Conservation (phyloP, 2,329 filamentous ascomycete genomes). For the Neofusicoccum sp. region DNA sequence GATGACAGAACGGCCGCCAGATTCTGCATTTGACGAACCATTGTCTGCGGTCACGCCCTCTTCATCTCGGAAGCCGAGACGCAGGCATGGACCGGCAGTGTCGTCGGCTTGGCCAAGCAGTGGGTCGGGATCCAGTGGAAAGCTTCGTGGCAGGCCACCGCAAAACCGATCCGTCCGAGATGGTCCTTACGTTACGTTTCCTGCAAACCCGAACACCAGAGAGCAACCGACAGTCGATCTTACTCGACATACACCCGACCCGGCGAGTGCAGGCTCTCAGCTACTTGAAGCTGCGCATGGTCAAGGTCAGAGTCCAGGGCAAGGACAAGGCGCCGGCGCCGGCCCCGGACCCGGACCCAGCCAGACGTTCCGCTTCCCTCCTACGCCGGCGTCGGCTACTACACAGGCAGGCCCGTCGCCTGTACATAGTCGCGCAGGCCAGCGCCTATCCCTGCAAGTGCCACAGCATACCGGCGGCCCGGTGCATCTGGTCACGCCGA, state of each 20-base stretch:
- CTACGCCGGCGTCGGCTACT: conserved; percentile 39
- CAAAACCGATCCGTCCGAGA: conserved; percentile 66
- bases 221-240: conserved; percentile 48
- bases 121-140: conserved; percentile 62
- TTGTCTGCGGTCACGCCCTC: conserved; percentile 72
- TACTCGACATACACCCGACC: conserved; percentile 39
- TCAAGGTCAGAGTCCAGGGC: conserved; percentile 16
- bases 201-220: conserved; percentile 56
- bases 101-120: conserved; percentile 84
- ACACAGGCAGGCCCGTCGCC: conserved; percentile 21
- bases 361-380: conserved; percentile 38
- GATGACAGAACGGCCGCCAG: conserved; percentile 49
- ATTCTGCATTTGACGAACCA: conserved; percentile 58
- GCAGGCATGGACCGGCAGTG: conserved; percentile 79
- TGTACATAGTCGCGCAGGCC: conserved; percentile 37
- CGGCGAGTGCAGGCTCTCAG: conserved; percentile 38
- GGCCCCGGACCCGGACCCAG: conserved; percentile 21
- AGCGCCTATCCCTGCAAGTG: conserved; percentile 60
- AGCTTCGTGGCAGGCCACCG: conserved; percentile 76
- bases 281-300: conserved; percentile 9
- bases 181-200: conserved; percentile 68
- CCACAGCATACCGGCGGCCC: conserved; percentile 60
- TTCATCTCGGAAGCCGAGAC: conserved; percentile 48
- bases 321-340: too few species aligned
- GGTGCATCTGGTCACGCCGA: conserved; percentile 62